A percentile compares a stretch with the other conserved stretches of the same genome.
These are phyloP conservation scores for Racocetra persica DNA, from an alignment of 371 early-diverging fungal genomes.

Conservation along the genomic window DNA sequence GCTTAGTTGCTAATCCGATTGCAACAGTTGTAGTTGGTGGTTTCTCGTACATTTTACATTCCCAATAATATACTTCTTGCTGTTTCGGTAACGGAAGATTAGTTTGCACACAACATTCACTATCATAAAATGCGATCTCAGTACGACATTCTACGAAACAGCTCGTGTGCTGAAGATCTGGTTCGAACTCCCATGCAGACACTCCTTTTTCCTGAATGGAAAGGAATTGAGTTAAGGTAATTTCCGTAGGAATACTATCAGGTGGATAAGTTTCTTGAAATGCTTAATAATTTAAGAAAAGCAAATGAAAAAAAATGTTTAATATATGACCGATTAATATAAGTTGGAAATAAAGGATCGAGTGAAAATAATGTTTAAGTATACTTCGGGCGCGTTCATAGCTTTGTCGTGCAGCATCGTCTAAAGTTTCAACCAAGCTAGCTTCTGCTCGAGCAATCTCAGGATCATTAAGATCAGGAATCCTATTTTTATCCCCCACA, in stretches of 20 bases:
- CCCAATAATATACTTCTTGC: constrained; percentile 80
- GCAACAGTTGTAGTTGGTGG: constrained; percentile 64
- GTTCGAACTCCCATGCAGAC: constrained; percentile 83
- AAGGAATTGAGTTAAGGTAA: constrained; percentile 69
- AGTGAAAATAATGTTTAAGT: no score
- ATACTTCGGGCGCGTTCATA: constrained; percentile 42
- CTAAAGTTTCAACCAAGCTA: constrained; percentile 41
- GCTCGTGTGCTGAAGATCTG: constrained; percentile 65
- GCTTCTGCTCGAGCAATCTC: constrained; percentile 41
- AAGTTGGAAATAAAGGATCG: background rate
- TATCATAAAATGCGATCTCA: constrained; percentile 74
- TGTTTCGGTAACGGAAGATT: constrained; percentile 82
- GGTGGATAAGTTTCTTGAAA: constrained; percentile 68
- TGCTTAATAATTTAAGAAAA: constrained; percentile 12
- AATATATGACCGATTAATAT: background rate
- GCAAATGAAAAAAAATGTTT: background rate
- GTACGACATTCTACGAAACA: constrained; percentile 76
- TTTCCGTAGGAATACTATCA: constrained; percentile 70
- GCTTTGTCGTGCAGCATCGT: constrained; percentile 41
- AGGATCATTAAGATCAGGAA: constrained; percentile 41
- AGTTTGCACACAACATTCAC: constrained; percentile 81
- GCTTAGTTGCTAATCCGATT: constrained; percentile 74
- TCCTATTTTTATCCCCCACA: constrained; percentile 34
- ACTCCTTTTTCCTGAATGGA: constrained; percentile 86
- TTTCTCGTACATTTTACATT: constrained; percentile 76